Evolutionary conservation across 306 rosid species (phyloP), one percentile per base, ranked within the genome.

Genomic region (Prinsepia uniflora): DNA sequence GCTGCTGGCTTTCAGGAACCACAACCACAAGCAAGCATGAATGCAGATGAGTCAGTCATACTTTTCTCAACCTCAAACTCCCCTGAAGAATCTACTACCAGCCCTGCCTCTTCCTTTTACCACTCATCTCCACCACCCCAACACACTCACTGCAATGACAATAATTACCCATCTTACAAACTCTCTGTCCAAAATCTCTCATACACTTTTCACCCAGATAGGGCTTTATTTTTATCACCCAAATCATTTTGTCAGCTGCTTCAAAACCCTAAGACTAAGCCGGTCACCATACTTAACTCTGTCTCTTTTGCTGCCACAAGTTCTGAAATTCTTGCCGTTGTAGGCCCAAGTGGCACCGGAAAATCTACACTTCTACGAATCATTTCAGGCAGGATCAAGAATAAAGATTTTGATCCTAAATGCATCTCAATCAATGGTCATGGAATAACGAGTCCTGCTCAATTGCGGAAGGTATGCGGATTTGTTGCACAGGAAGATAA

Each of bases 261-360:
- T 20, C 81, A 73, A 41, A 85, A 78, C 58, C 83, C 90, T 3
- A 81, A 80, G 59, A 81, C 90, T 3, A 81, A 79, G 49, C 87
- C 94, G 19, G 65, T 80, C 10, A 78, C 75, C 42, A 80, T 88
- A 49, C 97, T 93, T 58, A 85, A 88, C 3, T 93, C 97, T 6
- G 84, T 93, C 64, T 88, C 97, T 39, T 93, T 93, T 66, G 68
- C 68, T 22, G 94, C 98, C 4, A 84, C 72, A 75, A 87, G 85
- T 45, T 81, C 89, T 40, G 88, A 90, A 82, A 81, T 93, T 69
- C 88, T 90, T 52, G 97, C 89, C 44, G 71, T 90, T 44, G 94
- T 88, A 74, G 98, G 98, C 36, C 96, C 97, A 8, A 90, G 98
- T 64, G 97, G 98, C 67, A 88, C 98, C 0, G 97, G 98, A 7